Evolutionary conservation across 2,329 filamentous ascomycete species (phyloP).

Genomic region (Tolypocladium tropicale): DNA sequence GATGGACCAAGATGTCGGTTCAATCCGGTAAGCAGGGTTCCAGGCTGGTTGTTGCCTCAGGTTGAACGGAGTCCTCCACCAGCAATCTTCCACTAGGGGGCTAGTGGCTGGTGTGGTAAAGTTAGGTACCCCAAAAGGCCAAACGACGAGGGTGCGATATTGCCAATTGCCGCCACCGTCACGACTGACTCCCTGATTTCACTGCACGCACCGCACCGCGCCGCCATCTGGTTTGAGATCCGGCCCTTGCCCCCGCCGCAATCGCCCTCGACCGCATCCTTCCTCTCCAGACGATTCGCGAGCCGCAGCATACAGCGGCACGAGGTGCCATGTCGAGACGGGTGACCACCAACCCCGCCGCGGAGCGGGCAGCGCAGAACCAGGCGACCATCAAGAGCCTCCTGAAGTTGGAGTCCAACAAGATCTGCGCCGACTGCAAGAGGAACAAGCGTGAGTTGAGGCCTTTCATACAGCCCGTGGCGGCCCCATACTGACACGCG

Average conservation of each 20-base stretch:
- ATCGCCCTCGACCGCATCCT: background rate
- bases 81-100: background rate
- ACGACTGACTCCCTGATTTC: background rate
- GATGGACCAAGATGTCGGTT: background rate
- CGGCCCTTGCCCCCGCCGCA: background rate
- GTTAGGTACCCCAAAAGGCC: constrained; percentile 2
- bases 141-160: background rate
- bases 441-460: constrained; percentile 77
- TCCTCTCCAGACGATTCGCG: background rate
- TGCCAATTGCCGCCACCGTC: background rate
- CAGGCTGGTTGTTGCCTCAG: constrained; percentile 6
- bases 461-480: background rate
- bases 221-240: background rate
- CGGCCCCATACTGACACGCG: background rate
- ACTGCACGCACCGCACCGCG: background rate
- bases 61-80: background rate
- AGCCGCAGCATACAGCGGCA: background rate
- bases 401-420: constrained; percentile 90
- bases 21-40: background rate
- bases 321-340: constrained; percentile 61
- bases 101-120: background rate
- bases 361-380: constrained; percentile 87
- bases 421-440: constrained; percentile 97
- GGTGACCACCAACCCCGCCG: constrained; percentile 57
- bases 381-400: constrained; percentile 88